phyloP scores from a whole-genome alignment of 768 basidiomycete genomes.

The Phylloporus sp. region DNA sequence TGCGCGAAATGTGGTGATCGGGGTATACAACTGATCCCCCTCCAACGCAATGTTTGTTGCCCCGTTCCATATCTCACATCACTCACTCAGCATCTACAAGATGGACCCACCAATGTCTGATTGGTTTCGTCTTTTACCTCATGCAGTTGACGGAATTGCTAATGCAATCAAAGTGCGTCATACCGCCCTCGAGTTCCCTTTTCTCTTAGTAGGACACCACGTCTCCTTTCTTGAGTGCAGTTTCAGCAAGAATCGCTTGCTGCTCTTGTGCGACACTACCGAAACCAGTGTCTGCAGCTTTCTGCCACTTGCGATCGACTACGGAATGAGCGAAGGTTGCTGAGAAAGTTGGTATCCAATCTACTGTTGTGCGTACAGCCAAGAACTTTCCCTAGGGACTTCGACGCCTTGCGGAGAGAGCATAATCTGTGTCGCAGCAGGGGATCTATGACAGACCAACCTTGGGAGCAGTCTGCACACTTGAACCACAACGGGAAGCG shows the following conservation, averaged over 20 bases:
- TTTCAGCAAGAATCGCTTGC: slow-evolving; percentile 79
- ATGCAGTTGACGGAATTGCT: slow-evolving; percentile 59
- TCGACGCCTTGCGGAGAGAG: slow-evolving; percentile 47
- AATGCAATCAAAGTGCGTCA: slow-evolving; percentile 59
- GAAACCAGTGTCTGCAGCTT: slow-evolving; percentile 49
- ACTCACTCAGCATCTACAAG: slow-evolving; percentile 35
- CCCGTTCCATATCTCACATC: neutral
- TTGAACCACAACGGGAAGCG: slow-evolving; percentile 66
- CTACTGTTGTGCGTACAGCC: slow-evolving; percentile 4
- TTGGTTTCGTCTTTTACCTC: slow-evolving; percentile 70
- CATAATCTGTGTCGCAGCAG: slow-evolving; percentile 44
- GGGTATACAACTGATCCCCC: slow-evolving; percentile 63
- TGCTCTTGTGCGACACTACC: slow-evolving; percentile 62
- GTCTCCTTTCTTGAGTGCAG: slow-evolving; percentile 33
- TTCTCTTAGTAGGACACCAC: neutral
- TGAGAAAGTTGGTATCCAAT: slow-evolving; percentile 48
- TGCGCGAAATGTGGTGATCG: slow-evolving; percentile 66
- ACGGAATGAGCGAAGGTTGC: slow-evolving; percentile 37
- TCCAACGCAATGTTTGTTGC: slow-evolving; percentile 64
- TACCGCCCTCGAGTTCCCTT: too few species aligned
- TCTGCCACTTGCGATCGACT: slow-evolving; percentile 31
- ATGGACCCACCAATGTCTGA: slow-evolving; percentile 78
- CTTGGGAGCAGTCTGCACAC: slow-evolving; percentile 34
- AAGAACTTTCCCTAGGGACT: slow-evolving; percentile 36
- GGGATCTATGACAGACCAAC: slow-evolving; percentile 26